Conservation (phyloP, 2,329 filamentous ascomycete species). For the Exophiala lecanii-corni region DNA sequence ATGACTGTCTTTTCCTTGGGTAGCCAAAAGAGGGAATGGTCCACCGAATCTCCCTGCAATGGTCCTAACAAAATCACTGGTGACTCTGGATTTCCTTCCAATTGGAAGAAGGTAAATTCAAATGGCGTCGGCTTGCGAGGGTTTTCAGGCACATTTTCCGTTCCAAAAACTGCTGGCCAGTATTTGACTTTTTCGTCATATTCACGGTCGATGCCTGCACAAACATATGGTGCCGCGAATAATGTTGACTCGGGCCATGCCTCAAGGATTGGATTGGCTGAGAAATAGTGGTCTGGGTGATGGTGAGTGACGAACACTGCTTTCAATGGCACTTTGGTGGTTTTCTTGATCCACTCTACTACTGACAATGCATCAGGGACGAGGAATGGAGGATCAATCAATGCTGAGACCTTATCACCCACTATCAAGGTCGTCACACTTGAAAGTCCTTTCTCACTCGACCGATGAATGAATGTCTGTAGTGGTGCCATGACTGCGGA, state of each 20-base stretch:
- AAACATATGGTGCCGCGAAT: constrained; percentile 29
- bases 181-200: constrained; percentile 33
- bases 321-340: constrained; percentile 25
- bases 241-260: constrained; percentile 27
- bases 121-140: constrained; percentile 30
- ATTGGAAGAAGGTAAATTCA: constrained; percentile 29
- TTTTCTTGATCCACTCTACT: constrained; percentile 29
- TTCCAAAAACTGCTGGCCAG: constrained; percentile 30
- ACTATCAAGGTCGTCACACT: constrained; percentile 29
- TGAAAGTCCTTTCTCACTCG: constrained; percentile 29
- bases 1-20: constrained; percentile 28
- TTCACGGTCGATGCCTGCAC: constrained; percentile 32
- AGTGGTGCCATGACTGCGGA: constrained; percentile 8
- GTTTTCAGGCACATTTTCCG: constrained; percentile 28
- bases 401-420: constrained; percentile 19
- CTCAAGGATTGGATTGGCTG: constrained; percentile 31
- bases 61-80: constrained; percentile 31
- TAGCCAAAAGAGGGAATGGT: constrained; percentile 32
- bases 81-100: constrained; percentile 27
- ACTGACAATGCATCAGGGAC: constrained; percentile 30
- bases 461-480: constrained; percentile 18
- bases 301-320: constrained; percentile 35
- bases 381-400: constrained; percentile 34
- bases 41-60: constrained; percentile 32
- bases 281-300: constrained; percentile 34